Evolutionary conservation across 352 stramenopile species (phyloP).

Genomic region (Phytopythium oedochilum): DNA sequence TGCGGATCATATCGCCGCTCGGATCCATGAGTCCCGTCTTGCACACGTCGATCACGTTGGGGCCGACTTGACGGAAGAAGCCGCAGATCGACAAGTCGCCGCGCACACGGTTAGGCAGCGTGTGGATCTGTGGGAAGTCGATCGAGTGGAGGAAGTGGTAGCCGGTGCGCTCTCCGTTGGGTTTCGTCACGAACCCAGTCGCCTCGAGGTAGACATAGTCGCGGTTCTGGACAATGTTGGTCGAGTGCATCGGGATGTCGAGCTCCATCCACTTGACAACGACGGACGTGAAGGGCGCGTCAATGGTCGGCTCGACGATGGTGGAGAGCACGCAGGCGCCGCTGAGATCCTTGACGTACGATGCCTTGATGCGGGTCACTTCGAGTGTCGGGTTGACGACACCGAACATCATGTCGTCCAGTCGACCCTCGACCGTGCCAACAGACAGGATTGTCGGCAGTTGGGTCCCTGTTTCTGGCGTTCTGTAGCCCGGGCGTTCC

Average conservation of each 20-base stretch:
- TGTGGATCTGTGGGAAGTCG: constrained; percentile 27
- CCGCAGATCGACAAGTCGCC: constrained; percentile 45
- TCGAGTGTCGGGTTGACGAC: constrained; percentile 23
- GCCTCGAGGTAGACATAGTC: constrained; percentile 44
- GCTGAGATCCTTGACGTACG: constrained; percentile 24
- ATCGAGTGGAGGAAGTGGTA: constrained; percentile 41
- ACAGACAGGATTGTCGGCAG: constrained; percentile 21
- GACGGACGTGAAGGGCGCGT: constrained; percentile 20
- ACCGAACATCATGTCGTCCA: constrained; percentile 37
- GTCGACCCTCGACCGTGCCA: constrained; percentile 13
- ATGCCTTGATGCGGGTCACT: constrained; percentile 31
- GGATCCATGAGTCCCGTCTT: constrained; percentile 29
- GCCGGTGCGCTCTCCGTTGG: constrained; percentile 24
- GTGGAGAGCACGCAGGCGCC: constrained; percentile 23
- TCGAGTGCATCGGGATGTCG: constrained; percentile 21
- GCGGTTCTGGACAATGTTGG: constrained; percentile 25
- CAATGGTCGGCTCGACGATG: constrained; percentile 15
- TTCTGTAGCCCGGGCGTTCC: constrained; percentile 16
- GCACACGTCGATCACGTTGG: constrained; percentile 42
- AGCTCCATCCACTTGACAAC: constrained; percentile 34
- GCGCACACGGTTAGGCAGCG: constrained; percentile 29
- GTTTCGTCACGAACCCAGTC: constrained; percentile 19
- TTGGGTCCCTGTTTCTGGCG: constrained; percentile 10
- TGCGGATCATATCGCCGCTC: constrained; percentile 31
- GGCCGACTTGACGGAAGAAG: constrained; percentile 41